A percentile compares a stretch with the other conserved stretches of the same genome.
These are phyloP conservation scores for Colletotrichum chlorophyti DNA, from an alignment of 2,329 filamentous ascomycete genomes.

Conservation along the genomic window DNA sequence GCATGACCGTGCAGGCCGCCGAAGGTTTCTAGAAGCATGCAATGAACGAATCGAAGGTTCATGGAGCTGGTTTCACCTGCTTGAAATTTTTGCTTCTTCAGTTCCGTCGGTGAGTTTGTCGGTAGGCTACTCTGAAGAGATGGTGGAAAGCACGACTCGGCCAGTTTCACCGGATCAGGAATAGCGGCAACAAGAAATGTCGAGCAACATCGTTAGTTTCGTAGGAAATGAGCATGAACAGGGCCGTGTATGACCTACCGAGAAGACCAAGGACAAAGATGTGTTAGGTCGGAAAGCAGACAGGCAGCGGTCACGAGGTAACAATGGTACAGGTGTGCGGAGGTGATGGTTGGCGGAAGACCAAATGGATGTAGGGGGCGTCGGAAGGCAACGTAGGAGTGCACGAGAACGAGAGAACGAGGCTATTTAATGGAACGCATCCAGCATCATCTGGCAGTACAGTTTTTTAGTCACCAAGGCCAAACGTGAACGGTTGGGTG, in stretches of 20 bases:
- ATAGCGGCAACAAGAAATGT: not conserved
- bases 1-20: not conserved
- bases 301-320: too few species aligned
- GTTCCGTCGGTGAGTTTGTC: conserved; percentile 11
- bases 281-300: too few species aligned
- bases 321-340: not conserved
- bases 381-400: not conserved
- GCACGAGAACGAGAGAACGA: conserved; percentile 5
- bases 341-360: conserved; percentile 5
- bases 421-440: conserved; percentile 6
- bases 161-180: conserved; percentile 18
- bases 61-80: conserved; percentile 25
- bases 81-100: not conserved
- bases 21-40: conserved; percentile 30
- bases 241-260: too few species aligned
- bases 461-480: conserved; percentile 8
- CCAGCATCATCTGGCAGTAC: not conserved
- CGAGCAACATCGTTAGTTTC: not conserved
- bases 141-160: conserved; percentile 22
- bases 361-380: not conserved
- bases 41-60: conserved; percentile 21
- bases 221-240: conserved; percentile 1
- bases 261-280: too few species aligned
- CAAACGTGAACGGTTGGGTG: conserved; percentile 7
- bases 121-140: not conserved